Evolutionary conservation across 768 basidiomycete species (phyloP), one percentile per base, ranked within the genome.

Genomic region (Stropharia rugosoannulata): DNA sequence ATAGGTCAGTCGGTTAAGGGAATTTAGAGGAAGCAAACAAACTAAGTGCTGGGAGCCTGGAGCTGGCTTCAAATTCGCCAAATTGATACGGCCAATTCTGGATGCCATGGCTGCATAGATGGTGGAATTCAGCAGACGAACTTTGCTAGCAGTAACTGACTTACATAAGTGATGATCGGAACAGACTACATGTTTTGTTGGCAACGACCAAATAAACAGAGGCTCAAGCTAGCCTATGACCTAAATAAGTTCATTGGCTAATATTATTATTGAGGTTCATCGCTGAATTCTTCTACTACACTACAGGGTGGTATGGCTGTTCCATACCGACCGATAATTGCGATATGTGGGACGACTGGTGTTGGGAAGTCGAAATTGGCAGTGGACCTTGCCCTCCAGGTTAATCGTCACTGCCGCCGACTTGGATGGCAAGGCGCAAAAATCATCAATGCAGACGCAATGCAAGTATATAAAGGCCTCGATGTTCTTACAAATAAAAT

Each of bases 401-500:
- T 88, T 19, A 66, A 78, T 10, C 69, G 76, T 42, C 62, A 59
- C 35, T 53, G 64, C 40, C 62, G 60, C 27, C 68, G 63, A 27
- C 69, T 72, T 62, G 73, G 70, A 44, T 88, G 84, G 80, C 72
- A 69, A 12, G 83, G 85, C 11, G 87, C 85, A 7, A 84, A 85
- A 65, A 80, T 98, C 61, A 87, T 99, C 67, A 98, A 98, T 66
- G 93, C 95, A 9, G 97, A 99, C 71, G 85, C 96, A 11, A 98
- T 99, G 96, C 97, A 99, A 70, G 87, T 94, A 11, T 98, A 98
- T 69, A 76, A 78, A 15, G 96, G 96, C 0, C 81, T 98, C 69
- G 90, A 97, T 70, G 76, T 95, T 49, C 87, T 98, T 64, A 98
- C 96, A 25, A 98, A 98, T 73, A 98, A 99, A 73, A 81, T 95